Conservation (phyloP, 2,329 filamentous ascomycete species). For the Aspergillus ruber region DNA sequence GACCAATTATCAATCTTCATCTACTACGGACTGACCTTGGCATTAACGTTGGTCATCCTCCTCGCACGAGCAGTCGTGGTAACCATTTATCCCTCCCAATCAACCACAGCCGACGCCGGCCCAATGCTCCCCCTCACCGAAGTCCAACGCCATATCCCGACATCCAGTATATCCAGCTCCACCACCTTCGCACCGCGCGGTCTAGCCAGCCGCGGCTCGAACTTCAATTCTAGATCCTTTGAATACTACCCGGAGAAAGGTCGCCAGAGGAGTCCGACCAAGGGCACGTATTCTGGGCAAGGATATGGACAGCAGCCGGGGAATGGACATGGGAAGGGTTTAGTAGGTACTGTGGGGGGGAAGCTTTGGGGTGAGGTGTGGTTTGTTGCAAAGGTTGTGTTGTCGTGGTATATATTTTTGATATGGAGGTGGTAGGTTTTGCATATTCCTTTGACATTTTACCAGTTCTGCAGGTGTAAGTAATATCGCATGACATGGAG, state of each 20-base stretch:
- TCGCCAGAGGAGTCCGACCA: conserved; percentile 14
- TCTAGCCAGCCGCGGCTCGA: conserved; percentile 22
- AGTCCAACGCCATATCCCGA: conserved; percentile 15
- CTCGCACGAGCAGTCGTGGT: conserved; percentile 37
- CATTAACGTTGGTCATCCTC: conserved; percentile 45
- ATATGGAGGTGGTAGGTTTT: conserved; percentile 52
- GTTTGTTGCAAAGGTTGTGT: conserved; percentile 58
- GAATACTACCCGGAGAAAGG: conserved; percentile 20
- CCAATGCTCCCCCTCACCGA: conserved; percentile 26
- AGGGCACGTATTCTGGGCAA: neutral
- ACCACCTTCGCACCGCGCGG: conserved; percentile 22
- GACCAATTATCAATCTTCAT: conserved; percentile 82
- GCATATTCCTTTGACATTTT: neutral
- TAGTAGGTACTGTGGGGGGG: conserved; percentile 42
- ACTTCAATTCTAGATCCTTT: conserved; percentile 14
- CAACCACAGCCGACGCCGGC: conserved; percentile 4
- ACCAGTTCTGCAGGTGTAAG: neutral
- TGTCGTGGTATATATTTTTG: conserved; percentile 61
- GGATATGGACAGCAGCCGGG: conserved; percentile 20
- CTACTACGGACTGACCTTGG: conserved; percentile 62
- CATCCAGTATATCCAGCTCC: conserved; percentile 28
- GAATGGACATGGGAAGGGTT: conserved; percentile 14
- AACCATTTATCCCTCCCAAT: conserved; percentile 16
- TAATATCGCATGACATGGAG: neutral
- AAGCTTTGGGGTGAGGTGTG: conserved; percentile 59